Base-by-base conservation (phyloP, 176 grass and related monocot species). In the Leersia perrieri region DNA sequence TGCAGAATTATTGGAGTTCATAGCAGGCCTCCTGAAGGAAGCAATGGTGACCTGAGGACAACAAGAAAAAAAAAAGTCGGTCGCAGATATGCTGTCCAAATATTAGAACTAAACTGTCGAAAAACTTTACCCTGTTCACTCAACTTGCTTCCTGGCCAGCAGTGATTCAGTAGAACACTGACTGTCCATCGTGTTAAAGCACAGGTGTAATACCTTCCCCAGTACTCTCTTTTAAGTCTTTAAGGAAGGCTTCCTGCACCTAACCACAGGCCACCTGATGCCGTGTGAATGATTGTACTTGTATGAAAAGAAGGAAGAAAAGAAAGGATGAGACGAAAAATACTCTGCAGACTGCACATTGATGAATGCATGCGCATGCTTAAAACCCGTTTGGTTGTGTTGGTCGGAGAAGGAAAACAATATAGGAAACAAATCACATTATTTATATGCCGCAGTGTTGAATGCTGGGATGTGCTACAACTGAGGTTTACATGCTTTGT, bases 1-100 rank as follows among this genome's bases (percentile, higher is more conserved):
- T 73, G 78, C 83, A 89, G 88, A 49, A 77, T 32, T 35, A 58
- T 72, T 65, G 30, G 20, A 67, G 87, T 11, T 44, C 22, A 1
- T 32, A 28, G 44, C 13, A 30, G 78, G 72, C 31, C 11, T 14
- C 73, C 35, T 66, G 35, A 60, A 73, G 31, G 35, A 79, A 77
- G 45, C 30, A 20, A 15, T 11, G 28, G 28, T 72, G 72, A 41
- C n/a, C 42, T 3, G 29, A 76, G 65, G 72, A 66, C 13, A 25
- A 82, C 36, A 32, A 18, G 32, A 68, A 55, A 15, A 85, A 22
- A 64, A 64, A 70, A 15, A 84, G 30, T n/a, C 0, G 4, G 35
- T 5, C 18, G 29, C 26, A 31, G 13, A 25, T 57, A 14, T 65
- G 42, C 44, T 60, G 33, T 16, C 4, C 12, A 68, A 68, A 74